A percentile compares a stretch with the other conserved stretches of the same genome.
phyloP scores from a whole-genome alignment of 2,329 filamentous ascomycete species.

The Daldinia eschscholtzii region DNA sequence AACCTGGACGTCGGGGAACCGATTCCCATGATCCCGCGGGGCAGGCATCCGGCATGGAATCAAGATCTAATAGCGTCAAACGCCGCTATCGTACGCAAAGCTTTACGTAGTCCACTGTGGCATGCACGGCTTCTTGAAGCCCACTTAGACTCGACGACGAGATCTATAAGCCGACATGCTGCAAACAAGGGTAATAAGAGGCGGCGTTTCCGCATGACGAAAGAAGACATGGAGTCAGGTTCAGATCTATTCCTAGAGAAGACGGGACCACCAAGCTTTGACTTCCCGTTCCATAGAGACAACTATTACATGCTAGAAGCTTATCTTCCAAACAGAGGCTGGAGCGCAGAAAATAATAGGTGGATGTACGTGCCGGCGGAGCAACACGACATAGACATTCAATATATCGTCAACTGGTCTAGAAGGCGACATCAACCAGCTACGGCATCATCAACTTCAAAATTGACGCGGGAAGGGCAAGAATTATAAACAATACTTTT shows the following conservation, averaged over 20 bases:
- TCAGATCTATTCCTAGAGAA: conserved; percentile 65
- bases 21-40: conserved; percentile 64
- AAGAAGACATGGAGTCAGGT: conserved; percentile 59
- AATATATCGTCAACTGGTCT: conserved; percentile 49
- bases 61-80: conserved; percentile 57
- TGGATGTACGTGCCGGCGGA: conserved; percentile 64
- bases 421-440: conserved; percentile 29
- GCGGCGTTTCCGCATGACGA: conserved; percentile 60
- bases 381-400: conserved; percentile 57
- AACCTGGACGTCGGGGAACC: conserved; percentile 64
- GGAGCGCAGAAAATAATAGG: conserved; percentile 58
- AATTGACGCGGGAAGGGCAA: not conserved
- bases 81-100: conserved; percentile 59
- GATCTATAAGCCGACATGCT: conserved; percentile 61
- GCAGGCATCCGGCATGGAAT: conserved; percentile 64
- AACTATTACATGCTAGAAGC: conserved; percentile 71
- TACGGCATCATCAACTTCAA: not conserved
- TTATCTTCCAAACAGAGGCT: conserved; percentile 68
- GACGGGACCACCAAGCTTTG: conserved; percentile 63
- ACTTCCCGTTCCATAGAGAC: conserved; percentile 68
- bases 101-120: conserved; percentile 62
- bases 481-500: not conserved
- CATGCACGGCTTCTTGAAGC: conserved; percentile 63
- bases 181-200: conserved; percentile 63
- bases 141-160: conserved; percentile 61